A percentile compares a stretch with the other conserved stretches of the same genome.
Evolutionary conservation across 306 rosid genomes (phyloP).

Genomic region (Cyamopsis tetragonoloba): DNA sequence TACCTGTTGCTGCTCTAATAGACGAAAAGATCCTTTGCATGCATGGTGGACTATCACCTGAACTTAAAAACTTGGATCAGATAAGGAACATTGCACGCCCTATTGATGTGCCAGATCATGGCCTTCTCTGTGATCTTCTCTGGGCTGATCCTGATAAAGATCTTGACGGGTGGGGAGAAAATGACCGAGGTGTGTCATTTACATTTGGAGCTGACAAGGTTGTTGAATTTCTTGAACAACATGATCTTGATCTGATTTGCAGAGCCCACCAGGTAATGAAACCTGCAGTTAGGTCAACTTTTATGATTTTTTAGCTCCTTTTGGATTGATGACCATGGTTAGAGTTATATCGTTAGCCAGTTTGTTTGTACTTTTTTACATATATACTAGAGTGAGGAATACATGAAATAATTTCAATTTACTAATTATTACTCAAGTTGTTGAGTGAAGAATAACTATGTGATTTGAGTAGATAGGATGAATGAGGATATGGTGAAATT

Average conservation of each 20-base stretch:
- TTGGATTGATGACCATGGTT: not conserved
- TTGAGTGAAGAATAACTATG: not conserved
- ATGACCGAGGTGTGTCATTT: conserved; percentile 81
- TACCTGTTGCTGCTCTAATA: conserved; percentile 78
- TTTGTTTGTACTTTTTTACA: not conserved
- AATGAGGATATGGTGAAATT: not conserved
- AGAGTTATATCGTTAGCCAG: not conserved
- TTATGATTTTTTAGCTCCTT: not conserved
- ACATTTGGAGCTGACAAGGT: conserved; percentile 88
- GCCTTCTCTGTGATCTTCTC: conserved; percentile 78
- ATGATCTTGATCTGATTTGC: conserved; percentile 78
- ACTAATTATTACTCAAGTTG: not conserved
- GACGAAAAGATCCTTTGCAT: conserved; percentile 88
- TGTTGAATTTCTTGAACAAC: conserved; percentile 67
- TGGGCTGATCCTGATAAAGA: conserved; percentile 95
- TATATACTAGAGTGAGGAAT: not conserved
- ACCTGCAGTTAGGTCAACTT: conserved; percentile 5
- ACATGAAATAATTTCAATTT: not conserved
- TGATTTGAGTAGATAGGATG: not conserved
- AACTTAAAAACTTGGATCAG: conserved; percentile 65
- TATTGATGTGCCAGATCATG: conserved; percentile 77
- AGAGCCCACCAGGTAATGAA: conserved; percentile 75
- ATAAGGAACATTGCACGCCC: conserved; percentile 82
- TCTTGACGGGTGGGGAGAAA: conserved; percentile 85
- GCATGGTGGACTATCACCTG: conserved; percentile 87